A percentile compares a stretch with the other conserved stretches of the same genome.
These are phyloP conservation scores for Pisolithus albus DNA, from an alignment of 768 basidiomycete species.

Conservation along the genomic window DNA sequence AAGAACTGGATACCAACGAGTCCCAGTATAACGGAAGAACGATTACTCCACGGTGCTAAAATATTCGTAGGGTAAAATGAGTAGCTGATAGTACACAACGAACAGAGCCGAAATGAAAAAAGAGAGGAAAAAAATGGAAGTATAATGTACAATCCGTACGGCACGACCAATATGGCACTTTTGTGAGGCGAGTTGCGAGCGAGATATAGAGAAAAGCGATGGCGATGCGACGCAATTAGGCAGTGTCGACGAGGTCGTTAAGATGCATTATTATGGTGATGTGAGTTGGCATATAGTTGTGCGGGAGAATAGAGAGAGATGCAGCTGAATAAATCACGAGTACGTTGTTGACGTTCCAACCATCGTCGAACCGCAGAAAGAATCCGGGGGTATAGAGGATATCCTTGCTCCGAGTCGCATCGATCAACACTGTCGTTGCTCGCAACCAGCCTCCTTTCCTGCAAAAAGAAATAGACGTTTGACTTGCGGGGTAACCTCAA, in stretches of 20 bases:
- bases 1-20: constrained; percentile 22
- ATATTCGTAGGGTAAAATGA: constrained; percentile 29
- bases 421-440: constrained; percentile 21
- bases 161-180: constrained; percentile 22
- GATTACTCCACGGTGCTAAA: constrained; percentile 29
- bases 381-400: constrained; percentile 26
- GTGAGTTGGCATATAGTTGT: constrained; percentile 19
- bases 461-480: constrained; percentile 71
- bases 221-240: constrained; percentile 26
- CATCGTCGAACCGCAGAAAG: constrained; percentile 20
- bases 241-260: constrained; percentile 24
- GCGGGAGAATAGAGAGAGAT: constrained; percentile 10
- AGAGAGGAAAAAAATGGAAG: constrained; percentile 4
- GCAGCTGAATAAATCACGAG: constrained; percentile 30
- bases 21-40: constrained; percentile 14
- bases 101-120: constrained; percentile 18
- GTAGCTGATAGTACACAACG: constrained; percentile 28
- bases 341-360: constrained; percentile 28
- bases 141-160: constrained; percentile 29
- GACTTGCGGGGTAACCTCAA: constrained; percentile 47
- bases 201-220: constrained; percentile 10
- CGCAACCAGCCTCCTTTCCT: constrained; percentile 32
- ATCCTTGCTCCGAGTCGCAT: constrained; percentile 7
- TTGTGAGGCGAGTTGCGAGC: constrained; percentile 9
- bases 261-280: constrained; percentile 20